phyloP scores from a whole-genome alignment of 1,284 basidiomycete genomes.

The Polyporus tsugae region DNA sequence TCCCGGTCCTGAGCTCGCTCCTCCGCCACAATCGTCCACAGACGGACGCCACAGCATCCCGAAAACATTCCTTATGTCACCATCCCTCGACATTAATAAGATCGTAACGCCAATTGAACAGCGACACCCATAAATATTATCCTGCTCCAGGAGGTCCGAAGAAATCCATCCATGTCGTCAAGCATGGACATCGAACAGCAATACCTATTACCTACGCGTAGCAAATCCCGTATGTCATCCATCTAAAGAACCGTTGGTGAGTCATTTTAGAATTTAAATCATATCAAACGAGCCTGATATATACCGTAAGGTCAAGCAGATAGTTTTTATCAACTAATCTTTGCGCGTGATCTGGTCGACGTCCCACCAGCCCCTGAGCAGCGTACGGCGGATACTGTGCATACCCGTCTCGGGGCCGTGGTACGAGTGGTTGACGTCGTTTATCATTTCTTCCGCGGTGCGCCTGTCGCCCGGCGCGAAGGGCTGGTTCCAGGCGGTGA shows the following conservation, averaged over 20 bases:
- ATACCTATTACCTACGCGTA: conserved; percentile 6
- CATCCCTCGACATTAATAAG: neutral
- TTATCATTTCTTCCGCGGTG: conserved; percentile 59
- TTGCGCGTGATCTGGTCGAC: conserved; percentile 48
- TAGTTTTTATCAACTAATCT: neutral
- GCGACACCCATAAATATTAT: conserved; percentile 17
- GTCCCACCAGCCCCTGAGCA: conserved; percentile 64
- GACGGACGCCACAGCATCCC: neutral
- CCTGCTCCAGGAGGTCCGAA: conserved; percentile 10
- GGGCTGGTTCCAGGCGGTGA: conserved; percentile 65
- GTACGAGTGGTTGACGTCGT: conserved; percentile 45
- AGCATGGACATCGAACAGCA: conserved; percentile 21
- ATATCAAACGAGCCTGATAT: neutral
- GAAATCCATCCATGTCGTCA: conserved; percentile 15
- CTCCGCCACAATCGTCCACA: neutral
- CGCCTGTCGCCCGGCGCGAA: conserved; percentile 72
- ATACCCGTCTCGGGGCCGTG: conserved; percentile 52
- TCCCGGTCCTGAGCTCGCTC: conserved; percentile 7
- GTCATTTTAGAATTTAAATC: neutral
- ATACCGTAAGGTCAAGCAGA: neutral
- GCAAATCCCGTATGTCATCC: neutral
- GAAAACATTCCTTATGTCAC: neutral
- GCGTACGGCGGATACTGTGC: conserved; percentile 56
- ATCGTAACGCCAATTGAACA: neutral
- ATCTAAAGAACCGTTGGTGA: neutral